Conservation (phyloP, 1,284 basidiomycete genomes). For the Lignosus rhinocerotis region DNA sequence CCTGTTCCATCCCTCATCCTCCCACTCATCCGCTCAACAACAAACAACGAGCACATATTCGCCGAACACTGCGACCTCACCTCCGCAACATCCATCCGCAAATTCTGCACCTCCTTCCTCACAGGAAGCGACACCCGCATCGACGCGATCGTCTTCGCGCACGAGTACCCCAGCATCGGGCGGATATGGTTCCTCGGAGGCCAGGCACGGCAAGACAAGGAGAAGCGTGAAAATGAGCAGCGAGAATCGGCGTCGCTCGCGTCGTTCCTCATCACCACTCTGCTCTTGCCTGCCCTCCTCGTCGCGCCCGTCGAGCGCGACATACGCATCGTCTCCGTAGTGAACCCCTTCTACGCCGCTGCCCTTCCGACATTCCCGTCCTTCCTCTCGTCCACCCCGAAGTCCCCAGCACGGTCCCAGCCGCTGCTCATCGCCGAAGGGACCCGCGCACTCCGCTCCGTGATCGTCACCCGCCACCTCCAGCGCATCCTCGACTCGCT, state of each 20-base stretch:
- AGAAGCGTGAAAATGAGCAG: slow-evolving; percentile 32
- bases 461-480: slow-evolving; percentile 68
- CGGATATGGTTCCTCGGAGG: slow-evolving; percentile 36
- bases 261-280: slow-evolving; percentile 78
- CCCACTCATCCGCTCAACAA: slow-evolving; percentile 60
- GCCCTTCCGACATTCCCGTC: slow-evolving; percentile 51
- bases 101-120: slow-evolving; percentile 67
- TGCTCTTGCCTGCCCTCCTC: slow-evolving; percentile 76
- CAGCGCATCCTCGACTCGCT: slow-evolving; percentile 79
- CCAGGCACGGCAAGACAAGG: slow-evolving; percentile 30
- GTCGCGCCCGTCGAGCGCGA: slow-evolving; percentile 81
- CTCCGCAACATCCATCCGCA: slow-evolving; percentile 61
- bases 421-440: slow-evolving; percentile 57
- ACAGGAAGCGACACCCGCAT: slow-evolving; percentile 64
- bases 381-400: slow-evolving; percentile 28
- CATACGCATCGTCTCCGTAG: slow-evolving; percentile 77
- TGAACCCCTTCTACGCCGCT: slow-evolving; percentile 85
- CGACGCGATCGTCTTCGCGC: slow-evolving; percentile 71
- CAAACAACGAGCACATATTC: slow-evolving; percentile 72
- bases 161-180: slow-evolving; percentile 71
- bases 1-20: slow-evolving; percentile 58
- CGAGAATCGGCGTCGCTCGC: slow-evolving; percentile 55
- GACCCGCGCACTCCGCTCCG: slow-evolving; percentile 59
- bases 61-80: slow-evolving; percentile 73
- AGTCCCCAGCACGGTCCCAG: slow-evolving; percentile 34